phyloP scores from a whole-genome alignment of 345 rosid species.

The Aethionema arabicum region DNA sequence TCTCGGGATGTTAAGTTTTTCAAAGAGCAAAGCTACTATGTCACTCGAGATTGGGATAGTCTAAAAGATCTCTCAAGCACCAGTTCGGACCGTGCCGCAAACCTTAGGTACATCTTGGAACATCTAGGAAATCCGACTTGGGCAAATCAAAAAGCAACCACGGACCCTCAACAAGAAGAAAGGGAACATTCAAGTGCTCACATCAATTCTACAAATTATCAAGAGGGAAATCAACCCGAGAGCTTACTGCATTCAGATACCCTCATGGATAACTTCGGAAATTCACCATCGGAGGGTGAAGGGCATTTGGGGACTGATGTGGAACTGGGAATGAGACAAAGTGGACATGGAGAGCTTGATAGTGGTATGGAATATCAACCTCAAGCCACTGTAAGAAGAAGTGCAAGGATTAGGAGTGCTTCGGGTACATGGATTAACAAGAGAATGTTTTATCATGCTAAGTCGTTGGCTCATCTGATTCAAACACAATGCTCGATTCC shows the following conservation, averaged over 20 bases:
- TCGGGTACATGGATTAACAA: not conserved
- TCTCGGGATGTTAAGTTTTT: not conserved
- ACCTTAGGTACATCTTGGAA: not conserved
- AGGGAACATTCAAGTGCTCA: not conserved
- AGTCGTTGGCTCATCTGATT: not conserved
- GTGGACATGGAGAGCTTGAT: not conserved
- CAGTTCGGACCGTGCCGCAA: not conserved
- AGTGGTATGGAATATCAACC: not conserved
- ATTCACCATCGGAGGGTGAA: too few relatives aligned
- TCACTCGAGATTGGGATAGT: not conserved
- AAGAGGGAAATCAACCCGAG: too few relatives aligned
- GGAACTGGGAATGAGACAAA: not conserved
- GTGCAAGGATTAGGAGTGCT: not conserved
- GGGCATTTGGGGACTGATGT: not conserved
- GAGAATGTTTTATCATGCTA: not conserved
- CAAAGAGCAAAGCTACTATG: not conserved
- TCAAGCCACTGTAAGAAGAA: not conserved
- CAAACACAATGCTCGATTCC: not conserved
- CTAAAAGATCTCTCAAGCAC: not conserved
- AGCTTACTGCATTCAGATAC: too few relatives aligned
- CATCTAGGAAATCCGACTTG: not conserved
- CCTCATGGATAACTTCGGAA: too few relatives aligned
- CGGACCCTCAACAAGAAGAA: not conserved
- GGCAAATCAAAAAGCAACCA: too few relatives aligned
- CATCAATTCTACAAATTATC: too few relatives aligned